phyloP scores from a whole-genome alignment of 1,284 basidiomycete genomes.

The Malassezia arunalokei region DNA sequence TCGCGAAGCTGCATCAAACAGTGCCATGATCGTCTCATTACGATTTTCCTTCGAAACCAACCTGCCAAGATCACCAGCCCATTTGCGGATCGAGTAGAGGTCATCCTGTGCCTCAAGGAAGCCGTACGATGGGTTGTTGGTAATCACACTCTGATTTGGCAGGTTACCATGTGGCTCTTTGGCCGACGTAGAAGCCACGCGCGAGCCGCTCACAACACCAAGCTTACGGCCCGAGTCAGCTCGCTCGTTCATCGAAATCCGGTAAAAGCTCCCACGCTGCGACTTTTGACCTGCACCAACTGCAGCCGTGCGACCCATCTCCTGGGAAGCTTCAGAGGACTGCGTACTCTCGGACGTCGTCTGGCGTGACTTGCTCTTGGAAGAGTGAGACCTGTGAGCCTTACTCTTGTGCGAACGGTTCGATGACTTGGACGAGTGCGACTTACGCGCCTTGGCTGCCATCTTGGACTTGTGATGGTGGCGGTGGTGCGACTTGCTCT shows the following conservation, averaged over 20 bases:
- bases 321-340: too few species aligned
- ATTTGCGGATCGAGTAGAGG: conserved; percentile 32
- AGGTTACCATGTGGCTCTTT: conserved; percentile 13
- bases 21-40: conserved; percentile 36
- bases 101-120: conserved; percentile 27
- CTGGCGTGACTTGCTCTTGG: too few species aligned
- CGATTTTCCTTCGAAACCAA: conserved; percentile 21
- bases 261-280: conserved; percentile 7
- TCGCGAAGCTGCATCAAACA: conserved; percentile 33
- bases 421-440: too few species aligned
- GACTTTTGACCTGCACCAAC: background rate
- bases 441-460: too few species aligned
- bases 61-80: conserved; percentile 30
- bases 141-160: conserved; percentile 18
- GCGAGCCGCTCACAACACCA: background rate
- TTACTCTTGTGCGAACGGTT: too few species aligned
- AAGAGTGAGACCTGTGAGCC: too few species aligned
- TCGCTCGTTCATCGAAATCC: background rate
- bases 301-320: background rate
- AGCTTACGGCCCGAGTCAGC: background rate
- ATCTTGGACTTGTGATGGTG: too few species aligned
- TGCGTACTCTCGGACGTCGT: too few species aligned
- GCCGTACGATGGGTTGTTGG: conserved; percentile 29
- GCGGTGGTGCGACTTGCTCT: background rate
- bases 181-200: conserved; percentile 1